Evolutionary conservation across 192 early-diverging fungal genomes (phyloP).

Genomic region (Coemansia sp.): DNA sequence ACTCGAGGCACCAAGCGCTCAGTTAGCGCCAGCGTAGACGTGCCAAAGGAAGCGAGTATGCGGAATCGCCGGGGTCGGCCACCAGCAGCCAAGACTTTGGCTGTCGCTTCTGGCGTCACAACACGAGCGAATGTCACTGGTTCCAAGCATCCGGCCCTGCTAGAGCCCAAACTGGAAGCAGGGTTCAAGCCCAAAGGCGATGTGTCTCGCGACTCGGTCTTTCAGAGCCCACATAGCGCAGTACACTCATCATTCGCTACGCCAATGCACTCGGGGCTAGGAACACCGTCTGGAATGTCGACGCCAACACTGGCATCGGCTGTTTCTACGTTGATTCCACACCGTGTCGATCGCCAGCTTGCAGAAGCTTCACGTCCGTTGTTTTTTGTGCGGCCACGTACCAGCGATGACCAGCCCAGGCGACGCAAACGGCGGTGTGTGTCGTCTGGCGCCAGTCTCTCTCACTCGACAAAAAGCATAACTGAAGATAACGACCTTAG

Average conservation of each 20-base stretch:
- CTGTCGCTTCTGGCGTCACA: not conserved
- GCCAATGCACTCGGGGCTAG: not conserved
- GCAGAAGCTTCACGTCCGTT: conserved; percentile 46
- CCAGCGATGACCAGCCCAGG: conserved; percentile 28
- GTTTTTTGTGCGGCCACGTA: conserved; percentile 50
- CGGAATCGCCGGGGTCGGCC: not conserved
- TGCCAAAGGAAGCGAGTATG: not conserved
- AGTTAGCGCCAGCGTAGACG: not conserved
- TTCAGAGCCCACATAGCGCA: not conserved
- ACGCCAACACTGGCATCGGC: conserved; percentile 12
- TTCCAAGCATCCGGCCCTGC: not conserved
- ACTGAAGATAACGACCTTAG: too few species aligned
- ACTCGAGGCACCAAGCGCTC: not conserved
- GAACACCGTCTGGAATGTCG: conserved; percentile 6
- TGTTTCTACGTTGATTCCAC: conserved; percentile 29
- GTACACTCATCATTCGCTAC: conserved; percentile 3
- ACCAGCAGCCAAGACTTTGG: not conserved
- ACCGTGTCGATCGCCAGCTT: conserved; percentile 56
- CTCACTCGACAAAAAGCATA: not conserved
- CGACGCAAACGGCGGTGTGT: conserved; percentile 53
- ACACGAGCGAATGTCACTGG: not conserved
- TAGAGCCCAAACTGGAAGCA: not conserved
- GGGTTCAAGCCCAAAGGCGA: not conserved
- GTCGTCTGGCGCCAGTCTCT: conserved; percentile 20
- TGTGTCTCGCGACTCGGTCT: not conserved